Evolutionary conservation across 139 green algal species (phyloP).

Genomic region (Chlamydomonas incerta): DNA sequence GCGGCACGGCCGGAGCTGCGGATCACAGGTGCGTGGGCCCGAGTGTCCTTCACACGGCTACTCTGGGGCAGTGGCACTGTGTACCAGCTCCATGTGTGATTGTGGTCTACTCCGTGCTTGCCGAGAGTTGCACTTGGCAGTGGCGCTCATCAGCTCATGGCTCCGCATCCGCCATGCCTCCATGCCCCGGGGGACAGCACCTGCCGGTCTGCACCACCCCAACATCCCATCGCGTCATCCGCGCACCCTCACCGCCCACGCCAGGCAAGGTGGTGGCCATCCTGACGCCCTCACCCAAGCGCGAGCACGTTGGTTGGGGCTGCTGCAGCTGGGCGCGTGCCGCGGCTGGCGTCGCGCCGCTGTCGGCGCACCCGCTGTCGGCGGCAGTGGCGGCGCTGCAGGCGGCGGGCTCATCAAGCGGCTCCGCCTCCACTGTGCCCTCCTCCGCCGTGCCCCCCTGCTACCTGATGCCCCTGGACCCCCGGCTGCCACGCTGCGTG

Average conservation of each 20-base stretch:
- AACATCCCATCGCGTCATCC: no score
- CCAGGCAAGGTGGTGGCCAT: slow-evolving; percentile 84
- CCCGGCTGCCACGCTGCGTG: slow-evolving; percentile 72
- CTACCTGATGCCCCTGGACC: slow-evolving; percentile 76
- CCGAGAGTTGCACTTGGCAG: no score
- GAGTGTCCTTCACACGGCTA: no score
- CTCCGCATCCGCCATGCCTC: no score
- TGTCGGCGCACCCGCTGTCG: neutral
- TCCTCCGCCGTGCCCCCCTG: slow-evolving; percentile 2
- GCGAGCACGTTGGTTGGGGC: slow-evolving; percentile 81
- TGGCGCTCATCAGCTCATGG: no score
- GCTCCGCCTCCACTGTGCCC: neutral
- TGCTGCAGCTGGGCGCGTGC: slow-evolving; percentile 60
- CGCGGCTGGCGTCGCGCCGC: neutral
- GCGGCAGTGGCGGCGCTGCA: slow-evolving; percentile 20
- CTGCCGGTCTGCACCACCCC: no score
- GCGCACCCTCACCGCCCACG: no score
- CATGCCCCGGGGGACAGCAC: no score
- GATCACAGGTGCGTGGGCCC: slow-evolving; percentile 22
- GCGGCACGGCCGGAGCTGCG: slow-evolving; percentile 27
- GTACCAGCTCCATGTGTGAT: no score
- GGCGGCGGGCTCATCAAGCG: slow-evolving; percentile 31
- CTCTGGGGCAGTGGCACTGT: no score
- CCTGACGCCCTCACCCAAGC: slow-evolving; percentile 60
- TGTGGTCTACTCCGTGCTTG: no score